A percentile compares a stretch with the other conserved stretches of the same genome.
These are phyloP conservation scores for Ogataea wickerhamii DNA, from an alignment of 805 yeast species.

Conservation along the genomic window DNA sequence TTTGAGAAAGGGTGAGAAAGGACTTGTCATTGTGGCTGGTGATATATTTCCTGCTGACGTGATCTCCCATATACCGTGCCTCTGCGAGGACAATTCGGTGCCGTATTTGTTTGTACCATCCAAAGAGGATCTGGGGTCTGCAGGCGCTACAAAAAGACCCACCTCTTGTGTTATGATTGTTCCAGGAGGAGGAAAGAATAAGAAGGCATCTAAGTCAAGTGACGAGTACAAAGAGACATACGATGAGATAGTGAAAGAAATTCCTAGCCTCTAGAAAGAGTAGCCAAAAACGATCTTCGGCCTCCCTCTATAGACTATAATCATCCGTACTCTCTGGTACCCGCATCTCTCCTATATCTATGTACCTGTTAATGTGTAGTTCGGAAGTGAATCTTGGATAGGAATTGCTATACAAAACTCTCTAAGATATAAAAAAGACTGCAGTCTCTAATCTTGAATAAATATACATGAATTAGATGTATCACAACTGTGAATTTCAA, in stretches of 20 bases:
- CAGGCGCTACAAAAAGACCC: conserved; percentile 99
- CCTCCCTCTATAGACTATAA: neutral
- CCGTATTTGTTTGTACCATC: conserved; percentile 95
- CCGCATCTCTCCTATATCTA: neutral
- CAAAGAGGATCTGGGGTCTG: conserved; percentile 96
- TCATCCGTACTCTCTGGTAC: neutral
- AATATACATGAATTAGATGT: neutral
- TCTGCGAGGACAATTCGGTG: conserved; percentile 90
- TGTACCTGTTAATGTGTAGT: neutral
- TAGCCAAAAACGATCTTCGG: no score
- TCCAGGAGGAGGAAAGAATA: conserved; percentile 91
- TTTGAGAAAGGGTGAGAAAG: conserved; percentile 96
- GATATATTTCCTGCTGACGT: conserved; percentile 98
- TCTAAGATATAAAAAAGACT: no score
- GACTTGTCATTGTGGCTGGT: conserved; percentile 93
- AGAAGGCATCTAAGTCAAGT: conserved; percentile 69
- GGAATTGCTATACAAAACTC: no score
- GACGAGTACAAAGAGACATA: conserved; percentile 87
- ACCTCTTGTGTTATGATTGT: conserved; percentile 96
- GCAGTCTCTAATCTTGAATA: neutral
- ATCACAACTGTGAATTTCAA: neutral
- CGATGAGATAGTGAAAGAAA: conserved; percentile 94
- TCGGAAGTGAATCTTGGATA: no score
- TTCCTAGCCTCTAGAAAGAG: conserved; percentile 41
- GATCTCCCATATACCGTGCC: conserved; percentile 93